Evolutionary conservation across 768 basidiomycete species (phyloP).

Genomic region (Pleurotus tuber-regium): DNA sequence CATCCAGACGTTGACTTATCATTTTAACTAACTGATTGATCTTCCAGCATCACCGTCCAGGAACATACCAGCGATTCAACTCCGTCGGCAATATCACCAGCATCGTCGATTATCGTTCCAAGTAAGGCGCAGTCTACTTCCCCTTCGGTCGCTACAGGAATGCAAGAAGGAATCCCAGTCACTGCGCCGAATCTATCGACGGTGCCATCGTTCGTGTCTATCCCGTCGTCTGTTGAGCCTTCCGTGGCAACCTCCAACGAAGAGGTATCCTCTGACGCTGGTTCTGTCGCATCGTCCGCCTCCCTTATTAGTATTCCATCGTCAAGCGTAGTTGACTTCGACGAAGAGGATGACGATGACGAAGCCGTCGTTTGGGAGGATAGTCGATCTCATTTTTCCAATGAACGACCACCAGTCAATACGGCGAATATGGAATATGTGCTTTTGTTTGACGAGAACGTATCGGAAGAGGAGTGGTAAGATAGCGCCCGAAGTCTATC

Average conservation of each 20-base stretch:
- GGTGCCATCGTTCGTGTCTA: neutral
- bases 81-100: constrained; percentile 49
- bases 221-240: neutral
- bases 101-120: constrained; percentile 59
- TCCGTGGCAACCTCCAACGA: neutral
- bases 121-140: constrained; percentile 51
- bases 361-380: constrained; percentile 55
- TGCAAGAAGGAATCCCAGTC: neutral
- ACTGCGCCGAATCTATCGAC: neutral
- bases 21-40: too few species aligned
- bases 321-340: constrained; percentile 21
- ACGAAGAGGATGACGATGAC: constrained; percentile 45
- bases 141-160: constrained; percentile 19
- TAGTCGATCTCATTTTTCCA: constrained; percentile 39
- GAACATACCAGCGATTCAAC: constrained; percentile 38
- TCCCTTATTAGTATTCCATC: constrained; percentile 53
- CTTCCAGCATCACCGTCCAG: constrained; percentile 67
- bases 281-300: constrained; percentile 13
- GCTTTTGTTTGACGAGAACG: constrained; percentile 66
- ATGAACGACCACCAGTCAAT: constrained; percentile 20
- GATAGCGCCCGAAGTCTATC: too few species aligned
- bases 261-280: constrained; percentile 15
- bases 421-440: constrained; percentile 56
- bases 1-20: neutral
- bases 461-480: constrained; percentile 47